Conservation (phyloP, 805 yeast species). For the Sugiyamaella chiloensis region DNA sequence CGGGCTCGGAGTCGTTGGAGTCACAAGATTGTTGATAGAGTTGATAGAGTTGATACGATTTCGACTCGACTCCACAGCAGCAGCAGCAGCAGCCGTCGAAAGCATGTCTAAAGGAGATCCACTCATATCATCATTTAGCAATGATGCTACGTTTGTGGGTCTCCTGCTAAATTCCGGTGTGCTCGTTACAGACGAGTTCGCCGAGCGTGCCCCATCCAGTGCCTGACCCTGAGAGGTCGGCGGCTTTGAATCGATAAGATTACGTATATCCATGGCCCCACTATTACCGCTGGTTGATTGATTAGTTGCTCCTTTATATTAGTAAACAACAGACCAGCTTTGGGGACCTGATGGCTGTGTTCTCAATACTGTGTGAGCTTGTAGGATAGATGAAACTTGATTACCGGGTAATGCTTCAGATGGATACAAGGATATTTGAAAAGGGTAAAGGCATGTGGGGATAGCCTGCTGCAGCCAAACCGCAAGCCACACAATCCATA, state of each 20-base stretch:
- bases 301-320: no score
- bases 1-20: conserved; percentile 8
- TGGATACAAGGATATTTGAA: no score
- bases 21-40: conserved; percentile 13
- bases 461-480: background rate
- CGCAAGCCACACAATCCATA: background rate
- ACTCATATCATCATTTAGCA: conserved; percentile 22
- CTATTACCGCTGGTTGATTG: no score
- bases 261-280: conserved; percentile 12
- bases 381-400: no score
- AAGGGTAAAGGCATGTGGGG: no score
- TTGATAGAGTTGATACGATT: conserved; percentile 11
- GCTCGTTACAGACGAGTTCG: conserved; percentile 7
- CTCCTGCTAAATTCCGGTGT: conserved; percentile 14
- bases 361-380: no score
- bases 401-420: no score
- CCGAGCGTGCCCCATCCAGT: conserved; percentile 1
- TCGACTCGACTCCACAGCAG: conserved; percentile 9
- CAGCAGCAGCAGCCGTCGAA: conserved; percentile 7
- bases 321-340: no score
- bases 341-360: no score
- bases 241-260: conserved; percentile 9
- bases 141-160: conserved; percentile 24
- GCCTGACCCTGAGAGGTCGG: conserved; percentile 4
- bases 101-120: conserved; percentile 13